A percentile compares a stretch with the other conserved stretches of the same genome.
These are phyloP conservation scores for Sporothrix variecibatus DNA, from an alignment of 2,329 filamentous ascomycete species.

Conservation along the genomic window DNA sequence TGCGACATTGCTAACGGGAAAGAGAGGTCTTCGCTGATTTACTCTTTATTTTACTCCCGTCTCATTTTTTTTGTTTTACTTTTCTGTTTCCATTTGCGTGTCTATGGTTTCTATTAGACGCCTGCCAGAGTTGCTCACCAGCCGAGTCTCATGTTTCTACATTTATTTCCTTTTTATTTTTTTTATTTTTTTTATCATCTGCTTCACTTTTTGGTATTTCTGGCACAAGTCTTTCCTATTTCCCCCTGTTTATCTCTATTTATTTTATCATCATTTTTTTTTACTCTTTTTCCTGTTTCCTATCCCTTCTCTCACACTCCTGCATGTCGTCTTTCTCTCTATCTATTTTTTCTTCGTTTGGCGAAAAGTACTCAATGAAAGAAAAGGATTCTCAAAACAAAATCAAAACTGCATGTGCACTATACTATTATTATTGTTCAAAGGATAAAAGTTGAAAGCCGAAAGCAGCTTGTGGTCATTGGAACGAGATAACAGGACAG, in stretches of 20 bases:
- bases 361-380: conserved; percentile 22
- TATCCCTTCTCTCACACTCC: background rate
- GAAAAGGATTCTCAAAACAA: conserved; percentile 4
- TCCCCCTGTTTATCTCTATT: conserved; percentile 1
- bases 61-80: background rate
- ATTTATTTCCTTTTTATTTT: background rate
- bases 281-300: background rate
- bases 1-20: background rate
- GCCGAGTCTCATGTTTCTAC: conserved; percentile 19
- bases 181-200: background rate
- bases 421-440: background rate
- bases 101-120: conserved; percentile 14
- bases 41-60: background rate
- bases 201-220: conserved; percentile 7
- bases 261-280: conserved; percentile 13
- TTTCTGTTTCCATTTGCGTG: background rate
- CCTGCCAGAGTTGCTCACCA: conserved; percentile 15
- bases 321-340: background rate
- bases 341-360: conserved; percentile 11
- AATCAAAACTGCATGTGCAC: background rate
- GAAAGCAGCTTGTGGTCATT: background rate
- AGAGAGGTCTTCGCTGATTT: background rate
- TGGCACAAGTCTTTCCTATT: conserved; percentile 16
- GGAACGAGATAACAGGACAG: background rate
- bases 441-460: background rate